Conservation (phyloP, 2,329 filamentous ascomycete genomes). For the Phaeosphaeria sp. region DNA sequence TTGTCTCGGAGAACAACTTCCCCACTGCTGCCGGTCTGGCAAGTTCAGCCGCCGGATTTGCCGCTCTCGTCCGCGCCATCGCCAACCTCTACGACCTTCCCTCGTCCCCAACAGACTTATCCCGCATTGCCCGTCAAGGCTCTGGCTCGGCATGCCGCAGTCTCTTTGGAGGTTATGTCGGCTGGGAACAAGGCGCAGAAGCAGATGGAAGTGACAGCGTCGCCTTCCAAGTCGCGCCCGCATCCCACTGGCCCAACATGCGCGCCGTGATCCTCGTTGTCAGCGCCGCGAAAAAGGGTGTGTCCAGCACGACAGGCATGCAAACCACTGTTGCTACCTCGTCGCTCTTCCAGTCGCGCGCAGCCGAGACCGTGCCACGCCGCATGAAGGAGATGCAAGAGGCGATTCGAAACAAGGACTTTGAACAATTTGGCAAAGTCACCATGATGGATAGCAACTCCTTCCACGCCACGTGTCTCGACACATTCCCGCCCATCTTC, state of each 20-base stretch:
- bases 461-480: conserved; percentile 93
- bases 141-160: conserved; percentile 94
- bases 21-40: conserved; percentile 91
- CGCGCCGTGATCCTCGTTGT: conserved; percentile 89
- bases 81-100: conserved; percentile 90
- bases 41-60: conserved; percentile 69
- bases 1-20: conserved; percentile 99
- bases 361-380: conserved; percentile 76
- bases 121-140: conserved; percentile 87
- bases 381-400: conserved; percentile 86
- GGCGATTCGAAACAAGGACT: conserved; percentile 79
- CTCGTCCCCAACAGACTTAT: conserved; percentile 81
- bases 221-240: conserved; percentile 86
- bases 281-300: conserved; percentile 93
- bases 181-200: conserved; percentile 82
- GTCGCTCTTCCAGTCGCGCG: conserved; percentile 80
- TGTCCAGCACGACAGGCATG: conserved; percentile 93
- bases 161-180: conserved; percentile 93
- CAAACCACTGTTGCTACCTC: conserved; percentile 94
- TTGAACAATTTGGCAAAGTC: conserved; percentile 83
- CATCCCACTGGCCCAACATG: conserved; percentile 95
- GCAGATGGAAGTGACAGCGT: conserved; percentile 84
- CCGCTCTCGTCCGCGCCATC: conserved; percentile 77
- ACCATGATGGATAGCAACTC: conserved; percentile 98
- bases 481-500: conserved; percentile 97